Percentiles rank a stretch among this genome's conserved stretches.
phyloP scores from a whole-genome alignment of 2,329 filamentous ascomycete species.

The Phaeosphaeriaceae sp. region DNA sequence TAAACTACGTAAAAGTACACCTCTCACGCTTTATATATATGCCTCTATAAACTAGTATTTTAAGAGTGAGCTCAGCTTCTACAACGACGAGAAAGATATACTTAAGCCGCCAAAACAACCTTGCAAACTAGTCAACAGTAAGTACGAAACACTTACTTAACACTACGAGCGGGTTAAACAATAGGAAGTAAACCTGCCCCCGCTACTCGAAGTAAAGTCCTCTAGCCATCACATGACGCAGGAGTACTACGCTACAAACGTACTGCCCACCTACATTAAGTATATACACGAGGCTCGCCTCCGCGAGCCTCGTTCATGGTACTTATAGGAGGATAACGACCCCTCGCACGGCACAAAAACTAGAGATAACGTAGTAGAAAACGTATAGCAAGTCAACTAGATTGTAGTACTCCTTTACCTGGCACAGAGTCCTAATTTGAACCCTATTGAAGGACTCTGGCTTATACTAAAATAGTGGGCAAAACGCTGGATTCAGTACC shows the following conservation, averaged over 20 bases:
- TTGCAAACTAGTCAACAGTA: no score
- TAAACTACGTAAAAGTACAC: neutral
- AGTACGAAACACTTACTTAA: neutral
- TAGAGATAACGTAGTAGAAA: neutral
- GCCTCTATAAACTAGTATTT: neutral
- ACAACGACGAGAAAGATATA: neutral
- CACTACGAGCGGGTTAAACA: neutral
- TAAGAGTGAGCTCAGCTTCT: neutral
- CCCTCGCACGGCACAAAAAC: constrained; percentile 7
- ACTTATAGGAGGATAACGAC: constrained; percentile 10
- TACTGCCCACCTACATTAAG: constrained; percentile 1
- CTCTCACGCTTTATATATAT: neutral
- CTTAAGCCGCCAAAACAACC: neutral
- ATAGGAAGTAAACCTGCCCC: constrained; percentile 4
- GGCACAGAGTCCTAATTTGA: constrained; percentile 6
- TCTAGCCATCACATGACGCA: constrained; percentile 2
- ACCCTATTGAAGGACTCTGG: constrained; percentile 10
- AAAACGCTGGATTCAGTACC: neutral
- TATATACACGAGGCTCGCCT: no score
- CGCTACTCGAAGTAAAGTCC: neutral
- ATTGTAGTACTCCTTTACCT: constrained; percentile 1
- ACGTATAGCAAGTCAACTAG: neutral
- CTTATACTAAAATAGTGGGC: constrained; percentile 5
- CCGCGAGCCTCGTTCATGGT: neutral
- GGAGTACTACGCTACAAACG: constrained; percentile 5